A percentile compares a stretch with the other conserved stretches of the same genome.
Evolutionary conservation across 495 filamentous ascomycete genomes (phyloP).

Genomic region (Parathielavia appendiculata): DNA sequence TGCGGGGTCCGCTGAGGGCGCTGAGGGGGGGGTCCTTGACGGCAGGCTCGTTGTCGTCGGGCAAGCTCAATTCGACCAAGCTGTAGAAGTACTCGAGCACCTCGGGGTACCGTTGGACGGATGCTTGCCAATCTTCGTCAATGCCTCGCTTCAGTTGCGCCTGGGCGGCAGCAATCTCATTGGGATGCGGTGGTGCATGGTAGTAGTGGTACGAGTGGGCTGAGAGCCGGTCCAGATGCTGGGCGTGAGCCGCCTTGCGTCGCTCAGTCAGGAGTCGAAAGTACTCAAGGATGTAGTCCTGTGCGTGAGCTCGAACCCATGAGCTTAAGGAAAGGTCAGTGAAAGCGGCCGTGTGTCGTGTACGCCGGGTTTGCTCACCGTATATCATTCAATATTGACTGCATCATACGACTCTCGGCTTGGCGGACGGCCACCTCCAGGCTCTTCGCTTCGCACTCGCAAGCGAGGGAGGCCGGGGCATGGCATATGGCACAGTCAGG

Average conservation of each 20-base stretch:
- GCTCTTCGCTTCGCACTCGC: conserved; percentile 65
- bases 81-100: conserved; percentile 69
- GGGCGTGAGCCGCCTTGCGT: conserved; percentile 53
- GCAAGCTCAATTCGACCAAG: conserved; percentile 56
- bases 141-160: conserved; percentile 59
- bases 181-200: conserved; percentile 49
- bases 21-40: conserved; percentile 54
- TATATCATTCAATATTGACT: conserved; percentile 57
- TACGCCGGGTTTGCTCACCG: conserved; percentile 48
- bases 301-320: conserved; percentile 66
- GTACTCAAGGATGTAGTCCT: conserved; percentile 63
- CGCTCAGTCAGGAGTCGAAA: conserved; percentile 56
- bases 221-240: conserved; percentile 53
- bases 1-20: conserved; percentile 43
- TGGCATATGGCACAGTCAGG: conserved; percentile 69
- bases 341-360: conserved; percentile 1
- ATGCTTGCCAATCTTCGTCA: conserved; percentile 67
- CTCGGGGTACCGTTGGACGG: conserved; percentile 65
- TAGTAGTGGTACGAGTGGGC: conserved; percentile 55
- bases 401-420: conserved; percentile 60
- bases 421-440: conserved; percentile 61
- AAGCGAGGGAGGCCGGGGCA: conserved; percentile 55
- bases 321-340: conserved; percentile 40
- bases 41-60: conserved; percentile 47
- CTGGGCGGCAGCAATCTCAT: conserved; percentile 54